Percentiles rank a stretch among this genome's conserved stretches.
Evolutionary conservation across 768 basidiomycete genomes (phyloP).

Genomic region (Auricularia sp.): DNA sequence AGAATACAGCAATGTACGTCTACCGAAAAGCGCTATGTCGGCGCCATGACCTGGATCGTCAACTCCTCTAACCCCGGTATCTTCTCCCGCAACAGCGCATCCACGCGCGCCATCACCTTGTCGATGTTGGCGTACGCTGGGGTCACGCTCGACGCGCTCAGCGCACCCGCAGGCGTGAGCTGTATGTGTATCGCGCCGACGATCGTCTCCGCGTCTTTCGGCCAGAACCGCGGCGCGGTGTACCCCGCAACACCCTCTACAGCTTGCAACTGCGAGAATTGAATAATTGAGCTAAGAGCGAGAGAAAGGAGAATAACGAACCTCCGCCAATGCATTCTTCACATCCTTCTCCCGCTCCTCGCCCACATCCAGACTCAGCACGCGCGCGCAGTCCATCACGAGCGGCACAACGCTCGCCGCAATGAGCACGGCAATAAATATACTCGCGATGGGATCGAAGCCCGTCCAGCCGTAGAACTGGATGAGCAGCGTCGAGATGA

Average conservation of each 20-base stretch:
- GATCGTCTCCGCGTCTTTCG: slow-evolving; percentile 75
- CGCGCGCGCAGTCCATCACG: slow-evolving; percentile 84
- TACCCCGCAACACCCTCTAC: slow-evolving; percentile 79
- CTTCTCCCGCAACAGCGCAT: slow-evolving; percentile 53
- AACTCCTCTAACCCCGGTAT: slow-evolving; percentile 82
- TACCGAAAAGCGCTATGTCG: not conserved
- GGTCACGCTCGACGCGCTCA: slow-evolving; percentile 13
- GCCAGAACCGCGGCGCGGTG: slow-evolving; percentile 84
- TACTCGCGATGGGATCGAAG: slow-evolving; percentile 93
- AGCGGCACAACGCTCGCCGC: slow-evolving; percentile 93
- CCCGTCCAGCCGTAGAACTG: slow-evolving; percentile 97
- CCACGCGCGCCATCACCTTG: slow-evolving; percentile 65
- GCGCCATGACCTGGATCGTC: slow-evolving; percentile 60
- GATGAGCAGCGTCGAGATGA: slow-evolving; percentile 91
- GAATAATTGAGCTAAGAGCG: slow-evolving; percentile 3
- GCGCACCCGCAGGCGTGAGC: slow-evolving; percentile 24
- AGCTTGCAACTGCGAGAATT: slow-evolving; percentile 43
- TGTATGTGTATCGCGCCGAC: slow-evolving; percentile 91
- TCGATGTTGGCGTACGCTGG: slow-evolving; percentile 57
- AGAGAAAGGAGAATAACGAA: not conserved
- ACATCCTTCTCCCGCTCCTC: slow-evolving; percentile 15
- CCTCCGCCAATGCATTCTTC: slow-evolving; percentile 65
- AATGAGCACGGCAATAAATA: slow-evolving; percentile 93
- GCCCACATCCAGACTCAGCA: slow-evolving; percentile 81
- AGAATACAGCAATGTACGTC: not conserved